These are phyloP conservation scores for Triticum turgidum DNA, from an alignment of 176 grass and related monocot genomes.

Conservation along the genomic window DNA sequence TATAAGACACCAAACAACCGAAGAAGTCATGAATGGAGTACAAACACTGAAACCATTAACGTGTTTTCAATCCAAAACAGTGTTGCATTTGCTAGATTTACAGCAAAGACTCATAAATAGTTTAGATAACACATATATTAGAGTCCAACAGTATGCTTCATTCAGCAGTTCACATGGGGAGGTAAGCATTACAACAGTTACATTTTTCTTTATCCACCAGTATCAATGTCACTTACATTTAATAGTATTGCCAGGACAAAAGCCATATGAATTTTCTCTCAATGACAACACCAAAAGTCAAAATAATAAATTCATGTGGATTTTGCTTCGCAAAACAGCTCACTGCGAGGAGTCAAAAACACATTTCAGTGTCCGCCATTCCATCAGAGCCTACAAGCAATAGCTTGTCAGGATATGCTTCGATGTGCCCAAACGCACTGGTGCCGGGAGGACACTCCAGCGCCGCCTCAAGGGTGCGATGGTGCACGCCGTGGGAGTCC, in stretches of 20 bases:
- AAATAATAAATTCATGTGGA: neutral
- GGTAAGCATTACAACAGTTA: neutral
- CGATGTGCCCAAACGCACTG: constrained; percentile 57
- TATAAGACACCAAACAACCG: neutral
- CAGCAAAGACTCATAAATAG: neutral
- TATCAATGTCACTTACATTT: neutral
- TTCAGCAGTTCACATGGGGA: neutral
- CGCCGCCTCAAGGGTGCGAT: constrained; percentile 75
- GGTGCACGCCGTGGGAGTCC: constrained; percentile 72
- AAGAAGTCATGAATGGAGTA: neutral
- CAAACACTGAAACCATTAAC: neutral
- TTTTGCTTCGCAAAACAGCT: neutral
- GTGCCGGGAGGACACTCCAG: constrained; percentile 83
- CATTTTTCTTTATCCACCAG: neutral
- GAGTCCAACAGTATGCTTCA: neutral
- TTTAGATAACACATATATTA: neutral
- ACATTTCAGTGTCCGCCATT: constrained; percentile 66
- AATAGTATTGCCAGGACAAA: neutral
- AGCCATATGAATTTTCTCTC: neutral
- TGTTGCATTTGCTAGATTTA: neutral
- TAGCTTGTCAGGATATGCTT: constrained; percentile 73
- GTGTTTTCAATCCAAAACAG: neutral
- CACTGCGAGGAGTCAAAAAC: constrained; percentile 28
- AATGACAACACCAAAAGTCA: neutral
- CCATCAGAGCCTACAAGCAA: constrained; percentile 69